Evolutionary conservation across 2,329 filamentous ascomycete genomes (phyloP).

Genomic region (Sclerotinia subarctica): DNA sequence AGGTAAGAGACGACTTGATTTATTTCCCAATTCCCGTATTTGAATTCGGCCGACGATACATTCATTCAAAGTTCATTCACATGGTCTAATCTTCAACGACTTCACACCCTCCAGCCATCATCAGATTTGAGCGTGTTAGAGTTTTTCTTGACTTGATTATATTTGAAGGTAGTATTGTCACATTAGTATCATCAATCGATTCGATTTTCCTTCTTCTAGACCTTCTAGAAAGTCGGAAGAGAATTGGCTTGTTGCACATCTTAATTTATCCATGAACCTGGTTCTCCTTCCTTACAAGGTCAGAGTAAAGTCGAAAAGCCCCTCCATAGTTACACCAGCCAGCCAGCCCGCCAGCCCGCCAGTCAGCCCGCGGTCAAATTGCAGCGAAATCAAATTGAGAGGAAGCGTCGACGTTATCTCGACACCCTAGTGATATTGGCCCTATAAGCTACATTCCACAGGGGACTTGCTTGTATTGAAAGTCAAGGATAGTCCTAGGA

Average conservation of each 20-base stretch:
- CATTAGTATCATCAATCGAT: not conserved
- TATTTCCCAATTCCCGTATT: not conserved
- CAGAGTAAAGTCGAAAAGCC: slow-evolving; percentile 10
- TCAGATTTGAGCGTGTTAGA: not conserved
- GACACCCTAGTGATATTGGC: slow-evolving; percentile 29
- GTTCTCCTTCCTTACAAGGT: not conserved
- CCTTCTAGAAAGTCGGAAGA: slow-evolving; percentile 14
- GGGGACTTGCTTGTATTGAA: slow-evolving; percentile 33
- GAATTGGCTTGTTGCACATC: not conserved
- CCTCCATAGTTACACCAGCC: slow-evolving; percentile 13
- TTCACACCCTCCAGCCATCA: not conserved
- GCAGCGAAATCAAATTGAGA: not conserved
- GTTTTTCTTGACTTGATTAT: not conserved
- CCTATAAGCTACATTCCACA: slow-evolving; percentile 31
- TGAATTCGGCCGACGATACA: not conserved
- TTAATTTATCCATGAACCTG: slow-evolving; percentile 12
- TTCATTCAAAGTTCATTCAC: not conserved
- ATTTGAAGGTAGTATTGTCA: not conserved
- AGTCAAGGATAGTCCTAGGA: slow-evolving; percentile 35
- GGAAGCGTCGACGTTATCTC: slow-evolving; percentile 21
- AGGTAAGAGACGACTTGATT: not conserved
- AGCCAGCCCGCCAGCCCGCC: not conserved
- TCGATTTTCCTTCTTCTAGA: not conserved
- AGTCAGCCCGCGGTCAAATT: not conserved
- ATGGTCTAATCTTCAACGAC: not conserved